Evolutionary conservation across 345 rosid genomes (phyloP).

Genomic region (Firmiana major): DNA sequence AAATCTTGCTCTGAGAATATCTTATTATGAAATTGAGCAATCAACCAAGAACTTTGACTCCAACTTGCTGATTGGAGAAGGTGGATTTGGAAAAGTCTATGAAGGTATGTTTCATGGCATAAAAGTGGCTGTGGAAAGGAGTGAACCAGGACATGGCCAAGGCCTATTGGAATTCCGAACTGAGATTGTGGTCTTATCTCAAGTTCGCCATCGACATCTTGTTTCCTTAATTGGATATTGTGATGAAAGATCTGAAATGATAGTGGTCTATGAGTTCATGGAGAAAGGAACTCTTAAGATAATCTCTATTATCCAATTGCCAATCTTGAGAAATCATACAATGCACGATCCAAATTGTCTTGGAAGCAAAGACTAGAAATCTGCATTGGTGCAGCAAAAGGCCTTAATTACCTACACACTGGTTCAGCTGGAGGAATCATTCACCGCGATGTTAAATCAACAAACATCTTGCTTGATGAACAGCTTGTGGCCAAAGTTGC

Average conservation of each 20-base stretch:
- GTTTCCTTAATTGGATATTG: slow-evolving; percentile 69
- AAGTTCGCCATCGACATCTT: slow-evolving; percentile 57
- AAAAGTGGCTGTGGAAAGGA: slow-evolving; percentile 47
- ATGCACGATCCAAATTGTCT: background rate
- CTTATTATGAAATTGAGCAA: slow-evolving; percentile 31
- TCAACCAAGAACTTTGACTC: slow-evolving; percentile 42
- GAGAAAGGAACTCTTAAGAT: slow-evolving; percentile 47
- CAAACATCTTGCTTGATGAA: slow-evolving; percentile 52
- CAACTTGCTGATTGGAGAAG: slow-evolving; percentile 35
- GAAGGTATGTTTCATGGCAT: slow-evolving; percentile 34
- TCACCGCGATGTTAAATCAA: slow-evolving; percentile 58
- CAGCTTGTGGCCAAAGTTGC: slow-evolving; percentile 48
- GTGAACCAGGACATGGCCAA: slow-evolving; percentile 40
- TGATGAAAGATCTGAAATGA: slow-evolving; percentile 52
- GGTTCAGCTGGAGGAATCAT: slow-evolving; percentile 40
- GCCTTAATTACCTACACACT: slow-evolving; percentile 50
- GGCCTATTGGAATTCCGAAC: slow-evolving; percentile 49
- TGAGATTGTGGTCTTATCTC: slow-evolving; percentile 50
- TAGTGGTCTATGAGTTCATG: slow-evolving; percentile 55
- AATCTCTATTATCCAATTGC: slow-evolving; percentile 37
- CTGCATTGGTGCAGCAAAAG: slow-evolving; percentile 57
- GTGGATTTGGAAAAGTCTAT: slow-evolving; percentile 50
- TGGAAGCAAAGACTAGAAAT: slow-evolving; percentile 61
- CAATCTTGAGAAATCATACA: slow-evolving; percentile 20
- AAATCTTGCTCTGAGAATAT: slow-evolving; percentile 35